Percentiles rank a stretch among this genome's conserved stretches.
Conservation (phyloP, 2,329 filamentous ascomycete species). For the Chrysoporthe austroafricana region DNA sequence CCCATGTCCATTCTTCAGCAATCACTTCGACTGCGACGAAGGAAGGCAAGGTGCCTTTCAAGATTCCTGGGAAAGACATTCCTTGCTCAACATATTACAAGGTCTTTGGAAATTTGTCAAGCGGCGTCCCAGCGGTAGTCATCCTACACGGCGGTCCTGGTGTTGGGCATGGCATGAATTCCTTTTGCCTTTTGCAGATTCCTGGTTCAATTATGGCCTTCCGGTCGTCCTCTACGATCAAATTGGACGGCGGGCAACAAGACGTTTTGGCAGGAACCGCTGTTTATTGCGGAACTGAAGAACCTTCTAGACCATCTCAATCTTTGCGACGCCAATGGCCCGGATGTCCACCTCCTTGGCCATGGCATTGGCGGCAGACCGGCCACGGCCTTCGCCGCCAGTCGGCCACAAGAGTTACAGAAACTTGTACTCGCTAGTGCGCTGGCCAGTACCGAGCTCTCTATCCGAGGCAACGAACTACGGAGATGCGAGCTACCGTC, state of each 20-base stretch:
- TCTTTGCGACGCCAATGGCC: conserved; percentile 1
- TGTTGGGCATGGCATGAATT: conserved; percentile 47
- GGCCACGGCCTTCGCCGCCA: conserved; percentile 5
- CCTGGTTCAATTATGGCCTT: conserved; percentile 33
- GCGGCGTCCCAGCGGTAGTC: conserved; percentile 11
- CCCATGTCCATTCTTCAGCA: too few relatives aligned
- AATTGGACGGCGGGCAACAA: conserved; percentile 47
- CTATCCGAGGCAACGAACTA: neutral
- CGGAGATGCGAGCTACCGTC: conserved; percentile 9
- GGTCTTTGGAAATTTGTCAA: conserved; percentile 20
- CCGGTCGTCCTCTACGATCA: conserved; percentile 59
- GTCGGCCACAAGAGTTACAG: conserved; percentile 30
- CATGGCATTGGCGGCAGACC: conserved; percentile 21
- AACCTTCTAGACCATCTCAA: conserved; percentile 32
- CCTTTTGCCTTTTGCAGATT: conserved; percentile 32
- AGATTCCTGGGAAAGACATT: conserved; percentile 7
- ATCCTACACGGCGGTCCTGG: conserved; percentile 49
- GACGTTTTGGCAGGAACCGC: conserved; percentile 33
- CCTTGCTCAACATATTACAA: conserved; percentile 22
- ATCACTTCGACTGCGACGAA: neutral
- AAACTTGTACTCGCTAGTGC: conserved; percentile 37
- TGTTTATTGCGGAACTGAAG: conserved; percentile 34
- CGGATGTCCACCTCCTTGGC: conserved; percentile 25
- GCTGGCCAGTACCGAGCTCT: conserved; percentile 36
- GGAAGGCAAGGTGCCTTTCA: conserved; percentile 14